Evolutionary conservation across 1,284 basidiomycete species (phyloP), one percentile per base, ranked within the genome.

Genomic region (Hemileia vastatrix): DNA sequence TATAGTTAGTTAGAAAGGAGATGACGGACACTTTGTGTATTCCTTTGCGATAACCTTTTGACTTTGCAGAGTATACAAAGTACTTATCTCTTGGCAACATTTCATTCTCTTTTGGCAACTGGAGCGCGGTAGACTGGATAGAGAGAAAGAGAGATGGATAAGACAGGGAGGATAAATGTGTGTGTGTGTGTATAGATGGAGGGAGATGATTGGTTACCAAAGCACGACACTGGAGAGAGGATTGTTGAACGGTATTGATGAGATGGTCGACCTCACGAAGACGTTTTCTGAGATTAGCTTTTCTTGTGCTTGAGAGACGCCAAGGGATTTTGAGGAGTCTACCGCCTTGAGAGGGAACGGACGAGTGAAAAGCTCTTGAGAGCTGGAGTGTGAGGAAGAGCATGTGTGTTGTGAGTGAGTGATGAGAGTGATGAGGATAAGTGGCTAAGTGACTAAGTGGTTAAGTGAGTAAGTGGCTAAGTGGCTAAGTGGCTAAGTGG

Each of bases 61-160:
- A 48, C 8, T 57, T 55, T 31, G 61, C 57, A 4, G 56, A 56
- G 45, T 62, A 65, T 15, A 58, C 61, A 33, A 58, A 57, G 51
- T 64, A 65, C 57, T 65, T 65, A 44, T 65, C 64, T 40, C 48
- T 61, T 6, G 62, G 50, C 27, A 44, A 23, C 64, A 65, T 65
- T 36, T 53, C 55, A 43, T 33, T 48, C 57, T 64, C 64, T n/a
- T 48, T 58, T 13, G 62, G 64, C 19, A 65, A 53, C 40, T 57
- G 44, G 18, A 55, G 36, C 2, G 64, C 64, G 48, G 59, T 63
- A 18, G 21, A 52, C 49, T 63, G 6, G 1, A 50, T 24, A 21
- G 18, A n/a, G 27, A 19, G 18, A 11, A 43, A 19, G n/a, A 54
- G 44, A 45, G 9, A 15, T 23, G 44, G 18, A 36, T 4, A 51